phyloP scores from a whole-genome alignment of 768 basidiomycete species.

The Russula dissimulans region DNA sequence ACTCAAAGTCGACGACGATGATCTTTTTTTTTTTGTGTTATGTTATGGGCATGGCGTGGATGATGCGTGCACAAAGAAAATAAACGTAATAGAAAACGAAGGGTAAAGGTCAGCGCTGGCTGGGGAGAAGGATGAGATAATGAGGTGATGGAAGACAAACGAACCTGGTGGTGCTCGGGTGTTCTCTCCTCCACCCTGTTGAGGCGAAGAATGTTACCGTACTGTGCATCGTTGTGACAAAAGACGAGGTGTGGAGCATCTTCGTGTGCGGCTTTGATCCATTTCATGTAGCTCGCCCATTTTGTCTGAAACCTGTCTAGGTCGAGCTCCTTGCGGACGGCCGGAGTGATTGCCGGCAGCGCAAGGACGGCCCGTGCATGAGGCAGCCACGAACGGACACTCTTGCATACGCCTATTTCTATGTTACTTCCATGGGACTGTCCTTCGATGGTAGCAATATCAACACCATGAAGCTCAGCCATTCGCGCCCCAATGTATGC shows the following conservation, averaged over 20 bases:
- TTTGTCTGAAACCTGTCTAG: slow-evolving; percentile 51
- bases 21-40: slow-evolving; percentile 38
- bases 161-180: slow-evolving; percentile 71
- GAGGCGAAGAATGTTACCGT: slow-evolving; percentile 82
- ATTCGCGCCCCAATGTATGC: slow-evolving; percentile 88
- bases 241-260: slow-evolving; percentile 63
- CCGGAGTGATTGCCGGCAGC: slow-evolving; percentile 41
- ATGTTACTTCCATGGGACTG: slow-evolving; percentile 39
- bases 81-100: slow-evolving; percentile 4
- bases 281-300: slow-evolving; percentile 62
- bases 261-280: slow-evolving; percentile 46
- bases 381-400: slow-evolving; percentile 62
- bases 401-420: slow-evolving; percentile 54
- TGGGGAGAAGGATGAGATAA: slow-evolving; percentile 1
- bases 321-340: slow-evolving; percentile 46
- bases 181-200: slow-evolving; percentile 43
- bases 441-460: slow-evolving; percentile 56
- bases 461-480: slow-evolving; percentile 93
- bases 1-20: slow-evolving; percentile 97
- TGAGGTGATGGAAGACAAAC: slow-evolving; percentile 16
- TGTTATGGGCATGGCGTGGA: not conserved
- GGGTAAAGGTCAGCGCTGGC: not conserved
- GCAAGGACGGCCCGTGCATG: slow-evolving; percentile 67
- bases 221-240: slow-evolving; percentile 93
- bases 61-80: not conserved